phyloP scores from a whole-genome alignment of 2,329 filamentous ascomycete genomes.

The Fusarium domesticum region DNA sequence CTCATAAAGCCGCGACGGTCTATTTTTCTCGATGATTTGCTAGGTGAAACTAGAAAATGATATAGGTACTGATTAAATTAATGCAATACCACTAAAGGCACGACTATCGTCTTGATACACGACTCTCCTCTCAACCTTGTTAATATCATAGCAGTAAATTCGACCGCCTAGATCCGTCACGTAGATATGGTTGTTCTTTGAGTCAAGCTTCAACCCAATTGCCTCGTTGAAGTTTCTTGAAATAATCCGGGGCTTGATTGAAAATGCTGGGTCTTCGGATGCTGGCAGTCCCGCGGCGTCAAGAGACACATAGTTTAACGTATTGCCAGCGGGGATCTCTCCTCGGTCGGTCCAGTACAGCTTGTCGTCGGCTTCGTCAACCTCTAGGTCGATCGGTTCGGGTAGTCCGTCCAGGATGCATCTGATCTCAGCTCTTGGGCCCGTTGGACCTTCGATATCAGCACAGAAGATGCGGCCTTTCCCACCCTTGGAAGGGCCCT shows the following conservation, averaged over 20 bases:
- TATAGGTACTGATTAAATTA: no score
- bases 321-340: conserved; percentile 52
- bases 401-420: conserved; percentile 45
- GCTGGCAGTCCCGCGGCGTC: not conserved
- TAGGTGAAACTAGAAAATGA: no score
- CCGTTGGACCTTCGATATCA: conserved; percentile 36
- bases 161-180: conserved; percentile 35
- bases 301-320: not conserved
- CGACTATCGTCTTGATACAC: not conserved
- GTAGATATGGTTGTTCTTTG: conserved; percentile 35
- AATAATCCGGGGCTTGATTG: not conserved
- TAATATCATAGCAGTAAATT: not conserved
- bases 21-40: no score
- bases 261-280: not conserved
- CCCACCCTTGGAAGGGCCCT: conserved; percentile 50
- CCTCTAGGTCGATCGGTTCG: conserved; percentile 56
- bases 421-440: conserved; percentile 42
- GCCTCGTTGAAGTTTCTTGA: conserved; percentile 43
- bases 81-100: not conserved
- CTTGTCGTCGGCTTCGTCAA: conserved; percentile 43
- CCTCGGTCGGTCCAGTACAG: conserved; percentile 63
- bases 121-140: not conserved
- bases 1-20: no score
- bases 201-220: conserved; percentile 44
- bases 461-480: conserved; percentile 54